Percentiles rank a stretch among this genome's conserved stretches.
Conservation (phyloP, 495 filamentous ascomycete species). For the Aspergillus avenaceus region DNA sequence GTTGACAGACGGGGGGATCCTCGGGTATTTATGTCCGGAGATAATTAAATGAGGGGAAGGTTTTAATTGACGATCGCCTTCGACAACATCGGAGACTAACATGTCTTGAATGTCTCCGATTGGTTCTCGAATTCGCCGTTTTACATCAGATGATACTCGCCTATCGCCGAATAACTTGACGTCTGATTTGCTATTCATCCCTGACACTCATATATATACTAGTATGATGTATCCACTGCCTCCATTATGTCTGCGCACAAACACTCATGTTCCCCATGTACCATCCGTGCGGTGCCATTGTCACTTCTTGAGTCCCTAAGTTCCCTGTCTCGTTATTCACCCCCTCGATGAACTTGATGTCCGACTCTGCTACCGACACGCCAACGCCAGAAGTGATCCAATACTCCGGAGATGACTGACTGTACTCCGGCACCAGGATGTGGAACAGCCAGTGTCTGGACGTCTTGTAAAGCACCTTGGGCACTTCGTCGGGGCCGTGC, state of each 20-base stretch:
- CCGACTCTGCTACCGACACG: conserved; percentile 18
- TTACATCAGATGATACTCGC: not conserved
- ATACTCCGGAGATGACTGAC: conserved; percentile 59
- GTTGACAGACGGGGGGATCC: no score
- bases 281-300: not conserved
- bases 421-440: conserved; percentile 32
- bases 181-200: no score
- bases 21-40: no score
- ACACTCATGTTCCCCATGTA: conserved; percentile 6
- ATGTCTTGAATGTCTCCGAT: not conserved
- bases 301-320: conserved; percentile 17
- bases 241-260: not conserved
- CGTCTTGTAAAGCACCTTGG: conserved; percentile 45
- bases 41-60: not conserved
- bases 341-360: conserved; percentile 24
- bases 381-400: conserved; percentile 34
- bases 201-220: no score
- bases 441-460: not conserved
- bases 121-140: not conserved
- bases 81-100: not conserved
- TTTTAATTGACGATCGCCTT: not conserved
- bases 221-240: no score
- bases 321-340: conserved; percentile 24
- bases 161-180: not conserved
- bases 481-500: conserved; percentile 55